phyloP scores from a whole-genome alignment of 2,329 filamentous ascomycete genomes.

The Pyrenophora teres region DNA sequence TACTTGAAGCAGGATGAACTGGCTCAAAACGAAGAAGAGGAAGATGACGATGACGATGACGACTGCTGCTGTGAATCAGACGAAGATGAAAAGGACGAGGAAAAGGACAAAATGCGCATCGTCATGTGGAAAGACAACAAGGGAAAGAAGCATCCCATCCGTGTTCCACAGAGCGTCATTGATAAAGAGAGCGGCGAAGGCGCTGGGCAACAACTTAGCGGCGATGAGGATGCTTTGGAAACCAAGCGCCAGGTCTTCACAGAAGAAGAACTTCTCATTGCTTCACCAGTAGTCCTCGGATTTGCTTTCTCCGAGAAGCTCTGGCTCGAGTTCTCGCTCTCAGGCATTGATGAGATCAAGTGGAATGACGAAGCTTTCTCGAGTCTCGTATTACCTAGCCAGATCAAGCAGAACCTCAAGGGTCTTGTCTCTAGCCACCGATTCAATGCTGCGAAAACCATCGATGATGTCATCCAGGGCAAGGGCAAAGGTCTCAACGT shows the following conservation, averaged over 20 bases:
- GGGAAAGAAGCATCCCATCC: slow-evolving; percentile 57
- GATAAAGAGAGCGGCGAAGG: slow-evolving; percentile 55
- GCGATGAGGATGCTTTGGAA: slow-evolving; percentile 46
- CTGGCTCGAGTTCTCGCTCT: slow-evolving; percentile 87
- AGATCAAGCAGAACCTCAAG: slow-evolving; percentile 70
- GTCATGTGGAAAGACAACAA: slow-evolving; percentile 54
- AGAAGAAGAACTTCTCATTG: slow-evolving; percentile 82
- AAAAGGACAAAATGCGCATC: slow-evolving; percentile 45
- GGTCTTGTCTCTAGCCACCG: slow-evolving; percentile 84
- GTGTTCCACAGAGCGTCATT: slow-evolving; percentile 52
- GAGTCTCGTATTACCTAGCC: slow-evolving; percentile 71
- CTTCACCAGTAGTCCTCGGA: slow-evolving; percentile 82
- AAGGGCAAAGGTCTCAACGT: slow-evolving; percentile 85
- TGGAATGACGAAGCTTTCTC: slow-evolving; percentile 86
- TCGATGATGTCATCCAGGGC: slow-evolving; percentile 73
- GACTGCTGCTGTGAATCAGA: slow-evolving; percentile 35
- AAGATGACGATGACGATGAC: slow-evolving; percentile 55
- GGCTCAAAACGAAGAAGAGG: slow-evolving; percentile 60
- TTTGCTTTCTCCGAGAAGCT: slow-evolving; percentile 88
- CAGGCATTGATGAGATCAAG: slow-evolving; percentile 75
- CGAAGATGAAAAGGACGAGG: slow-evolving; percentile 31
- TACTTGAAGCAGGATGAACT: slow-evolving; percentile 73
- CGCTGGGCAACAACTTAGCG: slow-evolving; percentile 47
- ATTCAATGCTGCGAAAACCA: slow-evolving; percentile 77
- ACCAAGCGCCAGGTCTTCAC: slow-evolving; percentile 63